phyloP scores from a whole-genome alignment of 2,329 filamentous ascomycete genomes.

The Neofusicoccum ribis region DNA sequence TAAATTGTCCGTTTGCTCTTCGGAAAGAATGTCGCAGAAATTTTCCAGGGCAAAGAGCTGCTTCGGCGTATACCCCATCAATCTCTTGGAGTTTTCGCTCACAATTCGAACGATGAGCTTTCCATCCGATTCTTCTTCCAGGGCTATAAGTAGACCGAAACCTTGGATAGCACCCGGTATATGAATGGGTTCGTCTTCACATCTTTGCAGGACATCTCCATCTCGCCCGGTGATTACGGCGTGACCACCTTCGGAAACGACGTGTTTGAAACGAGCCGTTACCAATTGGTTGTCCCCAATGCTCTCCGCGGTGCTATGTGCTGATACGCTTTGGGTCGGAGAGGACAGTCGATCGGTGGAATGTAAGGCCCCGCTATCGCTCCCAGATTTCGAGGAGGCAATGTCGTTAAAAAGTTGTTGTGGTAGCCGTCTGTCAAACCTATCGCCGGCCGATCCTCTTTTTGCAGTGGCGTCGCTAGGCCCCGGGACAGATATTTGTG shows the following conservation, averaged over 20 bases:
- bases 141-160: constrained; percentile 74
- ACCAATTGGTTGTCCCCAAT: constrained; percentile 51
- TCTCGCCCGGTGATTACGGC: constrained; percentile 79
- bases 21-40: constrained; percentile 80
- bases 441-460: neutral
- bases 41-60: constrained; percentile 72
- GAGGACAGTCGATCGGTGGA: constrained; percentile 29
- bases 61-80: constrained; percentile 75
- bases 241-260: constrained; percentile 75
- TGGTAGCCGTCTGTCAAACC: constrained; percentile 23
- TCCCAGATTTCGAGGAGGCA: constrained; percentile 31
- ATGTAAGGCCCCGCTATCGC: constrained; percentile 19
- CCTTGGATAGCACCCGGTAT: constrained; percentile 79
- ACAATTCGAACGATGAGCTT: constrained; percentile 70
- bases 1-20: constrained; percentile 81
- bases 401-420: constrained; percentile 40
- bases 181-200: constrained; percentile 90
- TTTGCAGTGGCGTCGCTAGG: neutral
- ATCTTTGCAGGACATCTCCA: constrained; percentile 70
- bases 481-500: neutral
- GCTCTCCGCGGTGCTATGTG: constrained; percentile 36
- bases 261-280: constrained; percentile 76
- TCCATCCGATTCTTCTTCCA: constrained; percentile 68
- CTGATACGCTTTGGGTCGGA: constrained; percentile 29
- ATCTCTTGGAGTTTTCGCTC: constrained; percentile 75